Evolutionary conservation across 345 rosid genomes (phyloP), one percentile per base, ranked within the genome.

Genomic region (Crucihimalaya himalaica): DNA sequence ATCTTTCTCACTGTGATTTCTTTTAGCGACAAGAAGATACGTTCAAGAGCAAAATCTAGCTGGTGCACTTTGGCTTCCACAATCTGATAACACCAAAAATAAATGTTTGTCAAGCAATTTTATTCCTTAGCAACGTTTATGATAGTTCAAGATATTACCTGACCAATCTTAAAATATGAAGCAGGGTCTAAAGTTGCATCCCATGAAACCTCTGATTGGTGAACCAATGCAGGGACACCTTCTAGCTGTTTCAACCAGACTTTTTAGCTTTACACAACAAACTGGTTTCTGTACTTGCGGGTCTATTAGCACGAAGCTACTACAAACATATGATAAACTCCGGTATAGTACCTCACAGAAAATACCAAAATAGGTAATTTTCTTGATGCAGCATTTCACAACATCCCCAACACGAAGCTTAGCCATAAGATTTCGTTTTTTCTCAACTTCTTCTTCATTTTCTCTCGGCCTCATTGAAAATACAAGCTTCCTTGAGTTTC

Each of bases 41-140:
- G 97, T 48, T 87, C 89, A 63, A 87, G 90, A 32, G 87, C 65
- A 73, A 89, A 87, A 84, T 95, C 96, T 72, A 95, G 81, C 76
- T 87, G 96, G 70, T 89, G 92, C 68, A 95, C 97, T 84, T 91
- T 95, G 20, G 97, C 99, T 78, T 95, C 97, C 79, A 88, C 86
- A 46, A 83, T 85, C 99, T 89, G 82, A 77, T 59, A 72, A 45
- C 78, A 81, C 60, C 80, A 78, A 52, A 2, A 31, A 5, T 16
- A 29, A 34, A 50, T 1, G 23, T 50, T 32, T 6, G 53, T 67
- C 54, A 51, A 48, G 48, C 52, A 48, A 53, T 56, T 60, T 43
- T 4, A 29, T 61, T 61, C 46, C 43, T 59, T 37, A 29, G 29
- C 48, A 68, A 19, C 19, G 2, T 27, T 48, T 39, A 25, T 6